Percentiles rank a stretch among this genome's conserved stretches.
Conservation (phyloP, 345 rosid genomes). For the Gossypium anomalum region DNA sequence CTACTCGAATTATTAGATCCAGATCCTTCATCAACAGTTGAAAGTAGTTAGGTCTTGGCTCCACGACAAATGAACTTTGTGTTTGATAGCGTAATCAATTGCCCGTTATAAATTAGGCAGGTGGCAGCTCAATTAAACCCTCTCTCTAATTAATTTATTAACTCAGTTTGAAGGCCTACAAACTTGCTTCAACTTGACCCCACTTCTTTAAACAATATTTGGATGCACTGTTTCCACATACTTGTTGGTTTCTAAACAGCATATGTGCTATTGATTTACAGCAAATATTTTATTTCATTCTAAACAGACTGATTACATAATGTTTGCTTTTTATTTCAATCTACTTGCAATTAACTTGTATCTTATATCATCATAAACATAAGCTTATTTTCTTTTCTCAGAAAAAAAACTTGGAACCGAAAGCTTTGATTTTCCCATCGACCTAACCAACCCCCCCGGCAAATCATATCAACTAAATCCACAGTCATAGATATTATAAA, state of each 20-base stretch:
- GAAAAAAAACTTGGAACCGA: background rate
- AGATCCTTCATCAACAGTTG: background rate
- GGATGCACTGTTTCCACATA: background rate
- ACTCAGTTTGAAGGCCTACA: too few species aligned
- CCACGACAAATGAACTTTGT: background rate
- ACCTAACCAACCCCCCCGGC: constrained; percentile 6
- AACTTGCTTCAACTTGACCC: background rate
- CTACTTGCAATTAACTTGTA: background rate
- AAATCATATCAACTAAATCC: constrained; percentile 12
- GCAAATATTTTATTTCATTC: background rate
- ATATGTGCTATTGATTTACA: background rate
- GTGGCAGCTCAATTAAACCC: background rate
- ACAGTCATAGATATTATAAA: background rate
- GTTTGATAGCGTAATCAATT: background rate
- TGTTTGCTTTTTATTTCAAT: background rate
- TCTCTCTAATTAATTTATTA: too few species aligned
- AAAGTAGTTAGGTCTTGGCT: background rate
- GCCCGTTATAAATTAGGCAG: background rate
- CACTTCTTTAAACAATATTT: background rate
- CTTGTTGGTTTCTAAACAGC: constrained; percentile 6
- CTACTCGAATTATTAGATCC: background rate
- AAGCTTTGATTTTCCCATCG: background rate
- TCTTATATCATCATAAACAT: background rate
- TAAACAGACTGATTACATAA: background rate
- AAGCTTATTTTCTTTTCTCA: background rate